Percentiles rank a stretch among this genome's conserved stretches.
Evolutionary conservation across 129 eudicot species (phyloP).

Genomic region (Lactuca saligna): DNA sequence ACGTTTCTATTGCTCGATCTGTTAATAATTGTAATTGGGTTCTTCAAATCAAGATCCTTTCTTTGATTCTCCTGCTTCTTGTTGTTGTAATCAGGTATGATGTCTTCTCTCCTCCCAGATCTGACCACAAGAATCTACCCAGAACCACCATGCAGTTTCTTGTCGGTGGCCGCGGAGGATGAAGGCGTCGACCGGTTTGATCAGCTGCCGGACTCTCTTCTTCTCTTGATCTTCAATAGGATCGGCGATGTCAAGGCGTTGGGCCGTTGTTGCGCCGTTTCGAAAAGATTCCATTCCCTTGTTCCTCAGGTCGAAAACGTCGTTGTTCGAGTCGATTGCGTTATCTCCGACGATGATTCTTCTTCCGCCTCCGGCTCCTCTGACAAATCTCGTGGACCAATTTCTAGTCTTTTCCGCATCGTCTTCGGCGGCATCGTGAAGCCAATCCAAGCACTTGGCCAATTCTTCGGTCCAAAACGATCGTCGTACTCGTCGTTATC

Average conservation of each 20-base stretch:
- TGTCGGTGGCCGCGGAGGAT: neutral
- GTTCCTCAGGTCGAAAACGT: constrained; percentile 87
- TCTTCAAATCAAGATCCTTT: too few species aligned
- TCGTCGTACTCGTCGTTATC: constrained; percentile 34
- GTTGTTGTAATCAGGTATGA: neutral
- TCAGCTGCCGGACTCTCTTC: constrained; percentile 66
- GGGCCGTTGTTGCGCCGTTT: constrained; percentile 77
- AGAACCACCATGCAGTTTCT: constrained; percentile 31
- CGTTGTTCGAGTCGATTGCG: constrained; percentile 85
- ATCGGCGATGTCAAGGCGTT: constrained; percentile 87
- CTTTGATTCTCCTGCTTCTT: too few species aligned
- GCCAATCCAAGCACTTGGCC: constrained; percentile 67
- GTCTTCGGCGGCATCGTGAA: constrained; percentile 57
- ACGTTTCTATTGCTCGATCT: neutral
- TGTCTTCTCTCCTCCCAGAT: constrained; percentile 48
- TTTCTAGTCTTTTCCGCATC: constrained; percentile 45
- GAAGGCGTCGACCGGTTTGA: constrained; percentile 75
- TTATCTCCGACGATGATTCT: constrained; percentile 82
- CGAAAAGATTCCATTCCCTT: constrained; percentile 59
- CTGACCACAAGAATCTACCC: constrained; percentile 49
- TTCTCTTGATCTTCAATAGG: constrained; percentile 67
- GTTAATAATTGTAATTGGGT: too few species aligned
- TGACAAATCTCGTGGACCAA: constrained; percentile 57
- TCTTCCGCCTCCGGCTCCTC: constrained; percentile 36
- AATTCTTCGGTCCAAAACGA: constrained; percentile 48